phyloP scores from a whole-genome alignment of 495 filamentous ascomycete genomes.

The Paragyromitra xinjiangensis region DNA sequence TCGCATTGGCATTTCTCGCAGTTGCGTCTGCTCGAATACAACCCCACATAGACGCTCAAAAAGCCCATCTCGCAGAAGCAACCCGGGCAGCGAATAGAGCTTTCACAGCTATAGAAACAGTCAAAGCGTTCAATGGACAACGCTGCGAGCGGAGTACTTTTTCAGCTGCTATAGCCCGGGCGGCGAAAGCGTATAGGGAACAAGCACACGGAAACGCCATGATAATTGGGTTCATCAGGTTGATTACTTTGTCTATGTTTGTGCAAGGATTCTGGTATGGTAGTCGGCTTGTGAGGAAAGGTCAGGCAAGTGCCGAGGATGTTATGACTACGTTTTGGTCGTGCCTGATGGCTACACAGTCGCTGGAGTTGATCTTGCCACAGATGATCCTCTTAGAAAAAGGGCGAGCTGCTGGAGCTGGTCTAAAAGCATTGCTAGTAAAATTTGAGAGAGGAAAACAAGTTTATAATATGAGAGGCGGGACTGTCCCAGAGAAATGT shows the following conservation, averaged over 20 bases:
- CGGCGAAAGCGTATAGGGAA: slow-evolving; percentile 70
- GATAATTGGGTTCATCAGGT: slow-evolving; percentile 75
- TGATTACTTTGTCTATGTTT: slow-evolving; percentile 82
- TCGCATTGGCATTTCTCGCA: slow-evolving; percentile 69
- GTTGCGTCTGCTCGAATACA: slow-evolving; percentile 70
- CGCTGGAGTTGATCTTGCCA: slow-evolving; percentile 75
- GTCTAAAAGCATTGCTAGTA: slow-evolving; percentile 64
- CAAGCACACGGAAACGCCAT: slow-evolving; percentile 73
- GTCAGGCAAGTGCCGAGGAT: slow-evolving; percentile 67
- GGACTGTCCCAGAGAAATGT: slow-evolving; percentile 61
- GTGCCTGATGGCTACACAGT: slow-evolving; percentile 76
- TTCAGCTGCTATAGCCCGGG: slow-evolving; percentile 64
- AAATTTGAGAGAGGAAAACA: slow-evolving; percentile 55
- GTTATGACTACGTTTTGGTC: slow-evolving; percentile 88
- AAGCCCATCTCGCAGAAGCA: slow-evolving; percentile 71
- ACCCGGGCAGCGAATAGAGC: slow-evolving; percentile 76
- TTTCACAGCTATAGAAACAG: slow-evolving; percentile 78
- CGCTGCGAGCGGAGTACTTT: slow-evolving; percentile 75
- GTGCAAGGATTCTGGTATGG: slow-evolving; percentile 95
- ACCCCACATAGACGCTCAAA: slow-evolving; percentile 73
- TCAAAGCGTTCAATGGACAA: slow-evolving; percentile 87
- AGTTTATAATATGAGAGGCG: slow-evolving; percentile 41
- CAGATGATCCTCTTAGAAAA: slow-evolving; percentile 80
- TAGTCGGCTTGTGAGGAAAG: slow-evolving; percentile 68
- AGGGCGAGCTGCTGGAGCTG: slow-evolving; percentile 75